Evolutionary conservation across 192 early-diverging fungal species (phyloP), one percentile per base, ranked within the genome.

Genomic region (Thamnidium elegans): DNA sequence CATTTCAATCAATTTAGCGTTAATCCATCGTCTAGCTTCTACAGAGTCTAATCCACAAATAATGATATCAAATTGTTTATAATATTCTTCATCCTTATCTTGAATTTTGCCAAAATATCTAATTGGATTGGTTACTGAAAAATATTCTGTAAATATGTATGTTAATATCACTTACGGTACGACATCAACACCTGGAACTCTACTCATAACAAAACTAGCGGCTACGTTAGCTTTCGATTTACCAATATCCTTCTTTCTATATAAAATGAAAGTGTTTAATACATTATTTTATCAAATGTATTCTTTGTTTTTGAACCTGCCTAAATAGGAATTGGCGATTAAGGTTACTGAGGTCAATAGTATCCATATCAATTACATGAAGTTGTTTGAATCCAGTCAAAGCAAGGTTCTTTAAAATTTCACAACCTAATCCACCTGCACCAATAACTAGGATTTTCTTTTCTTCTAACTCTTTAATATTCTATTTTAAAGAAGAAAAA

Each of bases 21-120:
- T 99, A 19, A 99, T 97, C 96, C 96, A 99, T 48, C 96, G 83
- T 51, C 96, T 81, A 10, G 96, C 96, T 67, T 97, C 95, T 2
- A 99, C 89, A 4, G 90, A 92, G 72, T 99, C 96, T 67, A 99
- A 70, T 5, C 96, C 96, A 63, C 94, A 97, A 44, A 99, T 87
- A 31, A 99, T 84, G 46, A 96, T 78, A 2, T 86, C 80, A 72
- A 97, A 96, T 60, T 92, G 85, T 20, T 75, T 73, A 69, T 99
- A 99, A 73, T 92, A 99, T 58, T 94, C 93, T 47, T 90, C 86
- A 59, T 95, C 88, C 80, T 95, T 97, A 69, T 99, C 96, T 79
- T 99, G 94, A 63, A 99, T 99, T 53, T 90, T 90, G 62, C 92
- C 89, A 79, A 85, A 91, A 67, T 84, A 85, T 34, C 87, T 89